Base-by-base conservation (phyloP, 768 basidiomycete species). In the Podaxis sp. region DNA sequence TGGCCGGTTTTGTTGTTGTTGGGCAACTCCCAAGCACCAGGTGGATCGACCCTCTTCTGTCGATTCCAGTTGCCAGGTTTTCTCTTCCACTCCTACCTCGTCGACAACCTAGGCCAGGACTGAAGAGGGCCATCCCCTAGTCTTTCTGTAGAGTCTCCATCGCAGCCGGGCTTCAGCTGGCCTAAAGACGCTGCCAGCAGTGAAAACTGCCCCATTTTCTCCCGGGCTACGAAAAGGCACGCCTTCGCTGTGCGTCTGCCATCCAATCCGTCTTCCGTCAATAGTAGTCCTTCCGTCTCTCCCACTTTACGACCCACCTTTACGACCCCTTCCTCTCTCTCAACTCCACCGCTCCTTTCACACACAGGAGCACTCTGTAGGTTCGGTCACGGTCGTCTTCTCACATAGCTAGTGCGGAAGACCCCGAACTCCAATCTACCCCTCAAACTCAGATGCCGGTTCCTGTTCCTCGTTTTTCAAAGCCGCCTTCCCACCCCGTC, bases 201-300 rank as follows among this genome's bases (percentile, higher is more conserved):
- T 61, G 63, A 64, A 68, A 69, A 70, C 67, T 67, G 65, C 57
- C 68, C 71, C 64, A 68, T 71, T 73, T 70, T 69, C 69, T 40
- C 48, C 30, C 48, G 53, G 61, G 59, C 56, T 52, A 57, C 57
- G 54, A 92, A 93, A 92, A 92, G 90, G 90, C 90, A 84, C 91
- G 91, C 91, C 91, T 93, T 93, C 82, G 88, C 82, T 92, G 91
- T 82, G 91, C 91, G 91, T 93, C 81, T 80, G 90, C 90, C 91
- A 86, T 64, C 63, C 69, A 56, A 52, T 66, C 68, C 68, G 70
- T 73, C 44, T 69, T 69, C 67, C 70, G 71, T 68, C 52, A 66
- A 65, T 57, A 72, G 67, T 68, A 64, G 63, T 67, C 65, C 63
- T 66, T 63, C 63, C 69, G 61, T 82, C 85, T 84, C 59, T 65